Conservation (phyloP, 1,284 basidiomycete species). For the Cyathus olla region DNA sequence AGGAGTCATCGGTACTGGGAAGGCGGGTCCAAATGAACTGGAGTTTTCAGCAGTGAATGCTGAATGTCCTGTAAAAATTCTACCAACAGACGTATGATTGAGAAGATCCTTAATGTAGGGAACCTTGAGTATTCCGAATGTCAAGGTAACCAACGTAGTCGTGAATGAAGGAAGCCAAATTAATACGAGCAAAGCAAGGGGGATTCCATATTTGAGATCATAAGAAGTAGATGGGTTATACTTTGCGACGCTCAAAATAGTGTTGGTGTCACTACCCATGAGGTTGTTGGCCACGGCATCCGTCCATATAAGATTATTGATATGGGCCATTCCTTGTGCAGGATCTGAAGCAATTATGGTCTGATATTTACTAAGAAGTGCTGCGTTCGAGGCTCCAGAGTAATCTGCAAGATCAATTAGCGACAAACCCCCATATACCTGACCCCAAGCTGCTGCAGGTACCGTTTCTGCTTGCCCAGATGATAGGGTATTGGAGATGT, state of each 20-base stretch:
- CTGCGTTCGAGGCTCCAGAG: slow-evolving; percentile 14
- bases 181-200: slow-evolving; percentile 15
- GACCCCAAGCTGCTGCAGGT: slow-evolving; percentile 10
- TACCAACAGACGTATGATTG: slow-evolving; percentile 18
- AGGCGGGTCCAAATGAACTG: background rate
- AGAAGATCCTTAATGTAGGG: slow-evolving; percentile 12
- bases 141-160: slow-evolving; percentile 9
- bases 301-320: slow-evolving; percentile 24
- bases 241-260: slow-evolving; percentile 7
- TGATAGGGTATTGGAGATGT: slow-evolving; percentile 6
- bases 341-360: slow-evolving; percentile 12
- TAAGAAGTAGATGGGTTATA: slow-evolving; percentile 11
- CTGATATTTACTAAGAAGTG: slow-evolving; percentile 15
- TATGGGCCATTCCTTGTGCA: slow-evolving; percentile 11
- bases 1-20: background rate
- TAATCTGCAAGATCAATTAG: slow-evolving; percentile 8
- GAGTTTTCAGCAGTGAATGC: slow-evolving; percentile 5
- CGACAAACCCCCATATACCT: background rate
- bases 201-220: slow-evolving; percentile 19
- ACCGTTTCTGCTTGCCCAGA: slow-evolving; percentile 2
- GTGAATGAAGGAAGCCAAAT: slow-evolving; percentile 18
- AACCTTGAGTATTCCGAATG: slow-evolving; percentile 15
- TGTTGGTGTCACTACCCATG: slow-evolving; percentile 12
- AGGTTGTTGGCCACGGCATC: slow-evolving; percentile 27
- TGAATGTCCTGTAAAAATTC: slow-evolving; percentile 18